phyloP scores from a whole-genome alignment of 768 basidiomycete species.

The Artomyces pyxidatus region DNA sequence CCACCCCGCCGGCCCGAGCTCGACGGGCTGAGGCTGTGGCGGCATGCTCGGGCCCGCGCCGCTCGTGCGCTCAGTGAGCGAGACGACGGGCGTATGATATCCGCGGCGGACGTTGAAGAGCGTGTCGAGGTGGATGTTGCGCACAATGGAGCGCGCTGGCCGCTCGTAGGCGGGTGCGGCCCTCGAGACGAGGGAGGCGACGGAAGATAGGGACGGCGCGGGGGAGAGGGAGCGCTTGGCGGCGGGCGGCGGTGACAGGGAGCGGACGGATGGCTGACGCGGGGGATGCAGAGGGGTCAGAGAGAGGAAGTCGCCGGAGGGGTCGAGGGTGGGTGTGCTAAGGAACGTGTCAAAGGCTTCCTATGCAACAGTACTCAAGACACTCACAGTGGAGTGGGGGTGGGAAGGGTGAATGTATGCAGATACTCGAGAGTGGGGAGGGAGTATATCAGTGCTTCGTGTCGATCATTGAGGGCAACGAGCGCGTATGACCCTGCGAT shows the following conservation, averaged over 20 bases:
- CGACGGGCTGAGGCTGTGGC: conserved; percentile 54
- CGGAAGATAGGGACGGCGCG: background rate
- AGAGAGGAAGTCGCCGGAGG: conserved; percentile 14
- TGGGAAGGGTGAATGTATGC: conserved; percentile 27
- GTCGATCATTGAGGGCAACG: conserved; percentile 45
- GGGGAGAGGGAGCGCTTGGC: conserved; percentile 14
- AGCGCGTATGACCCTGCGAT: conserved; percentile 44
- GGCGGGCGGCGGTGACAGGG: conserved; percentile 15
- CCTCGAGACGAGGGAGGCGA: background rate
- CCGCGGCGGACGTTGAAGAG: conserved; percentile 49
- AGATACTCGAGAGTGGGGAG: conserved; percentile 54
- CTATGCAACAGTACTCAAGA: background rate
- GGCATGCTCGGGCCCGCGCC: conserved; percentile 26
- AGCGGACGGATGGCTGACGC: background rate
- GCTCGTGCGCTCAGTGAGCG: conserved; percentile 35
- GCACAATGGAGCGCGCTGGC: conserved; percentile 24
- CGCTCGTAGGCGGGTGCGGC: background rate
- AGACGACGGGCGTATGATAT: conserved; percentile 43
- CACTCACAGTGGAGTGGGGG: conserved; percentile 7
- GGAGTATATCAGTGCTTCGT: conserved; percentile 48
- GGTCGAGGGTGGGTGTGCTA: conserved; percentile 26
- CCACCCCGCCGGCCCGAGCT: conserved; percentile 44
- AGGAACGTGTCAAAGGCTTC: background rate
- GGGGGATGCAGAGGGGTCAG: conserved; percentile 7
- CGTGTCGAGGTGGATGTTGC: conserved; percentile 42